Percentiles rank a stretch among this genome's conserved stretches.
phyloP scores from a whole-genome alignment of 1,139 yeast genomes.

The Pichia sp. region DNA sequence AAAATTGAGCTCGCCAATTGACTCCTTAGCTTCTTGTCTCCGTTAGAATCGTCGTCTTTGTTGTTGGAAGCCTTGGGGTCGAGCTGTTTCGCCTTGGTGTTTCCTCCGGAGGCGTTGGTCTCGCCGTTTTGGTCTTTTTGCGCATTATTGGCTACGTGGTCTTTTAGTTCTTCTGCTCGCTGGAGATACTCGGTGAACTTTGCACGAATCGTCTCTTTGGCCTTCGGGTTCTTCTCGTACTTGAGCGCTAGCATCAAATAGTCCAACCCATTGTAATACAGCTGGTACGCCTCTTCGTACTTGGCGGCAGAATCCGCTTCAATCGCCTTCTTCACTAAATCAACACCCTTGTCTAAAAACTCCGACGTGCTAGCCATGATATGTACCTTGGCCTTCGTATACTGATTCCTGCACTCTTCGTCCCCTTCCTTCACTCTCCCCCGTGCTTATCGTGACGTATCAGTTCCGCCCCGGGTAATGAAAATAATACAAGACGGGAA shows the following conservation, averaged over 20 bases:
- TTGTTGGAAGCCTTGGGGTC: constrained; percentile 33
- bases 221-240: constrained; percentile 86
- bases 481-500: too few relatives aligned
- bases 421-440: background rate
- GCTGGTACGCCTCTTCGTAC: constrained; percentile 90
- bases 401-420: background rate
- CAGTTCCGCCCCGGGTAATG: too few relatives aligned
- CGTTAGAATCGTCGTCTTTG: constrained; percentile 68
- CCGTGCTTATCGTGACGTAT: too few relatives aligned
- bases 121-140: constrained; percentile 41
- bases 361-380: constrained; percentile 48
- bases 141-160: constrained; percentile 67
- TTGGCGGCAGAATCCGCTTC: constrained; percentile 89
- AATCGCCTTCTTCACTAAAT: constrained; percentile 87
- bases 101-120: constrained; percentile 42
- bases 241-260: constrained; percentile 93
- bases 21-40: constrained; percentile 80
- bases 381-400: too few relatives aligned
- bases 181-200: constrained; percentile 88
- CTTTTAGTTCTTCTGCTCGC: constrained; percentile 91
- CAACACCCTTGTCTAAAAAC: constrained; percentile 88
- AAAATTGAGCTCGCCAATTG: constrained; percentile 91
- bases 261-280: constrained; percentile 89
- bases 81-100: constrained; percentile 51
- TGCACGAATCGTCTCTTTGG: constrained; percentile 81